Evolutionary conservation across 305 asterid species (phyloP).

Genomic region (Coffea humblotiana): DNA sequence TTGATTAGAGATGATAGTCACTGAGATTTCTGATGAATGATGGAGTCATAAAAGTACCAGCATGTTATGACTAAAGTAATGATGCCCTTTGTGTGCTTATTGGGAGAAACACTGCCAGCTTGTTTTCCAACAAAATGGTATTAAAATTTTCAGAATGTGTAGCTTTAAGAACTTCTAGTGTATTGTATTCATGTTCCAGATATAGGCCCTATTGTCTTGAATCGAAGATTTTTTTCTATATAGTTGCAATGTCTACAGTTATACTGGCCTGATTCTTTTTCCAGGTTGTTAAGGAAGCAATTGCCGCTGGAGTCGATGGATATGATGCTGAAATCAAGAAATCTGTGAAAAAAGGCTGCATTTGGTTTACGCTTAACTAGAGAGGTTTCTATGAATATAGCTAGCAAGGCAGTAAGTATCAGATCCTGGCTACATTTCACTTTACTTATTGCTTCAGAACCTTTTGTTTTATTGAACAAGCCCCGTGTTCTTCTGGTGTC

Average conservation of each 20-base stretch:
- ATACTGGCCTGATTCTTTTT: slow-evolving; percentile 17
- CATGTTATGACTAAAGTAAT: not conserved
- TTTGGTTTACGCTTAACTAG: slow-evolving; percentile 89
- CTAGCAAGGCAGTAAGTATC: slow-evolving; percentile 86
- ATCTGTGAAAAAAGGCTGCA: slow-evolving; percentile 87
- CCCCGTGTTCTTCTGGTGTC: not conserved
- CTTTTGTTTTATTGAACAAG: not conserved
- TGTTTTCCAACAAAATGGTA: not conserved
- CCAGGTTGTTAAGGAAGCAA: slow-evolving; percentile 87
- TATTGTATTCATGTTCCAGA: not conserved
- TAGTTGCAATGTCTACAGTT: not conserved
- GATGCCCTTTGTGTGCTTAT: not conserved
- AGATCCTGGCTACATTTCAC: not conserved
- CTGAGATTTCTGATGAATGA: not conserved
- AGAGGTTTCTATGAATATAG: slow-evolving; percentile 85
- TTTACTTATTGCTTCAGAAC: not conserved
- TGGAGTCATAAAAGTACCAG: not conserved
- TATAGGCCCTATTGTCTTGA: not conserved
- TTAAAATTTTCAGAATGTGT: not conserved
- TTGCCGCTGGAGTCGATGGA: slow-evolving; percentile 76
- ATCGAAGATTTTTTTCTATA: not conserved
- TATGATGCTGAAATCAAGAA: slow-evolving; percentile 69
- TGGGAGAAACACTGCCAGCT: not conserved
- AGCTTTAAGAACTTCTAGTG: not conserved
- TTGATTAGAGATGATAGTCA: not conserved